Percentiles rank a stretch among this genome's conserved stretches.
Conservation (phyloP, 768 basidiomycete species). For the Tulasnella sp. region DNA sequence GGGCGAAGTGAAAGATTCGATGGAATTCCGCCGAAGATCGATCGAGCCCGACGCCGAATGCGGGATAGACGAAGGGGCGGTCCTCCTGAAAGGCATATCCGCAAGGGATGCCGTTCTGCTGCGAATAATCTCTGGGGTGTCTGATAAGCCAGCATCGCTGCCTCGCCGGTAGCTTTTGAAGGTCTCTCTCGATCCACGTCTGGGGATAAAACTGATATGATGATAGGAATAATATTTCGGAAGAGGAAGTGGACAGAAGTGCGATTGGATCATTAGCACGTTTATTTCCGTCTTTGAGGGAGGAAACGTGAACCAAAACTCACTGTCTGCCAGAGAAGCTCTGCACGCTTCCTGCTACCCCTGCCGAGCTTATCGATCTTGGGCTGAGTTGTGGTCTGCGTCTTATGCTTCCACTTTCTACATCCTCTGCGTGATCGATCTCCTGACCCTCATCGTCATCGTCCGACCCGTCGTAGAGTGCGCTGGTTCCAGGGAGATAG, state of each 20-base stretch:
- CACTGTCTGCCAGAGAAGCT: too few species aligned
- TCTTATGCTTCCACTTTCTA: background rate
- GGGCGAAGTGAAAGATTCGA: background rate
- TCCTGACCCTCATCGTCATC: background rate
- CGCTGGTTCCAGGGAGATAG: background rate
- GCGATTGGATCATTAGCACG: background rate
- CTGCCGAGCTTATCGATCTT: background rate
- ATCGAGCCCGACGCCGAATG: background rate
- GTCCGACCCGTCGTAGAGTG: background rate
- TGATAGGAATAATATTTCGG: background rate
- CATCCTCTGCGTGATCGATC: too few species aligned
- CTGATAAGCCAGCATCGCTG: background rate
- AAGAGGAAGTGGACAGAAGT: background rate
- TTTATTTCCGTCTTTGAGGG: background rate
- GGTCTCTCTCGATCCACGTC: background rate
- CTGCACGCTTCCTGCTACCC: too few species aligned
- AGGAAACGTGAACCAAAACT: too few species aligned
- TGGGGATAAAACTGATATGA: too few species aligned
- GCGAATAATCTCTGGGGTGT: conserved; percentile 11
- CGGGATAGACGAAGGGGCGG: background rate
- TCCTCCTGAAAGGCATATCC: conserved; percentile 11
- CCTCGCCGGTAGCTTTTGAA: background rate
- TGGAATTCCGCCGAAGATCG: background rate
- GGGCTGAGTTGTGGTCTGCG: background rate
- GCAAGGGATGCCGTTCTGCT: conserved; percentile 7